Evolutionary conservation across 371 early-diverging fungal genomes (phyloP).

Genomic region (Entomophthora muscae): DNA sequence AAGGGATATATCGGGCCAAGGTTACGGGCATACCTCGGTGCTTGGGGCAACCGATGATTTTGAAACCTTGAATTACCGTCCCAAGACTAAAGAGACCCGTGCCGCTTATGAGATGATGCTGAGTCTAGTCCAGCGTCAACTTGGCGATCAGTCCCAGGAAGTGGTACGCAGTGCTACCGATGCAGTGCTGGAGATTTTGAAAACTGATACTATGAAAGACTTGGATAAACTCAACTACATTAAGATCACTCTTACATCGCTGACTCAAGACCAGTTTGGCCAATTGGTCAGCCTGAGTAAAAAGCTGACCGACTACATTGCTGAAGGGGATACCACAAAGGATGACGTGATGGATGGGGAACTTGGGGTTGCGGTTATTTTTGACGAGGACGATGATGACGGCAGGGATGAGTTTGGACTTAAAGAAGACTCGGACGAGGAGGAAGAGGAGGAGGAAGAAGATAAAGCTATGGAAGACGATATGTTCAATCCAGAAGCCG

Average conservation of each 20-base stretch:
- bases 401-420: slow-evolving; percentile 20
- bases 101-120: slow-evolving; percentile 76
- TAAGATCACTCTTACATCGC: slow-evolving; percentile 38
- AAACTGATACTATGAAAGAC: slow-evolving; percentile 71
- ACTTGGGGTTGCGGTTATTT: slow-evolving; percentile 58
- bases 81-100: slow-evolving; percentile 86
- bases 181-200: slow-evolving; percentile 61
- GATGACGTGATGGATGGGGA: slow-evolving; percentile 44
- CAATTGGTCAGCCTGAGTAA: slow-evolving; percentile 78
- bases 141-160: slow-evolving; percentile 82
- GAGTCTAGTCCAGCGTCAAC: slow-evolving; percentile 51
- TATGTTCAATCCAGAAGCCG: slow-evolving; percentile 11
- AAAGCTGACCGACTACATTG: slow-evolving; percentile 76
- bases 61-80: slow-evolving; percentile 74
- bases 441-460: slow-evolving; percentile 24
- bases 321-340: slow-evolving; percentile 19
- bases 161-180: slow-evolving; percentile 81
- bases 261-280: slow-evolving; percentile 64
- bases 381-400: slow-evolving; percentile 39
- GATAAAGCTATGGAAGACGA: slow-evolving; percentile 22
- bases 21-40: slow-evolving; percentile 63
- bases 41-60: slow-evolving; percentile 82
- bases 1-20: slow-evolving; percentile 26
- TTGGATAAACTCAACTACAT: slow-evolving; percentile 73
- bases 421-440: slow-evolving; percentile 24